phyloP scores from a whole-genome alignment of 768 basidiomycete genomes.

The Leccinellum luteum region DNA sequence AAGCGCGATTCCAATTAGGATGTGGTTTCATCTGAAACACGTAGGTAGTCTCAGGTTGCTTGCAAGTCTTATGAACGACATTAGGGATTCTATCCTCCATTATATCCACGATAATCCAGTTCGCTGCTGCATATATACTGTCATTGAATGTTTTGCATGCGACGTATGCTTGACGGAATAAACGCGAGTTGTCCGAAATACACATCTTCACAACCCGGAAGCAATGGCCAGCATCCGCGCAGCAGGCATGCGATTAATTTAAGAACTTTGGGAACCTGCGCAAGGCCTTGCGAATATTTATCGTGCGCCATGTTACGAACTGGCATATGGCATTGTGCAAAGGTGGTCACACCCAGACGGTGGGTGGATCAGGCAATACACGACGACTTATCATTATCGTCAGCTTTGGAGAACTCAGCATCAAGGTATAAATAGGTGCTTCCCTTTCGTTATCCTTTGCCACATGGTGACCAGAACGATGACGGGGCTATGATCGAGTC shows the following conservation, averaged over 20 bases:
- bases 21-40: no score
- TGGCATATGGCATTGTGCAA: background rate
- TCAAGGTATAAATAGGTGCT: background rate
- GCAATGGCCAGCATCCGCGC: background rate
- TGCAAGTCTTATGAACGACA: background rate
- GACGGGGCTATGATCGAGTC: background rate
- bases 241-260: background rate
- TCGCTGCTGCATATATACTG: no score
- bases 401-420: background rate
- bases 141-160: background rate
- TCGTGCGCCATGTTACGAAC: background rate
- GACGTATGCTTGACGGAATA: no score
- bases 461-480: slow-evolving; percentile 1
- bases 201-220: background rate
- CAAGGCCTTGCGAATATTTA: background rate
- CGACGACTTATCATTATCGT: no score
- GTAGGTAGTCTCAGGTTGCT: background rate
- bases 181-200: no score
- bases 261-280: background rate
- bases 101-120: background rate
- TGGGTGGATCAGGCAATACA: background rate
- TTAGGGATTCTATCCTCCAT: background rate
- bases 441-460: background rate
- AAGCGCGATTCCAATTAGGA: no score
- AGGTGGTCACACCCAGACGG: background rate